Percentiles rank a stretch among this genome's conserved stretches.
Evolutionary conservation across 208 protist genomes (phyloP).

Genomic region (Acanthamoeba lenticulata): DNA sequence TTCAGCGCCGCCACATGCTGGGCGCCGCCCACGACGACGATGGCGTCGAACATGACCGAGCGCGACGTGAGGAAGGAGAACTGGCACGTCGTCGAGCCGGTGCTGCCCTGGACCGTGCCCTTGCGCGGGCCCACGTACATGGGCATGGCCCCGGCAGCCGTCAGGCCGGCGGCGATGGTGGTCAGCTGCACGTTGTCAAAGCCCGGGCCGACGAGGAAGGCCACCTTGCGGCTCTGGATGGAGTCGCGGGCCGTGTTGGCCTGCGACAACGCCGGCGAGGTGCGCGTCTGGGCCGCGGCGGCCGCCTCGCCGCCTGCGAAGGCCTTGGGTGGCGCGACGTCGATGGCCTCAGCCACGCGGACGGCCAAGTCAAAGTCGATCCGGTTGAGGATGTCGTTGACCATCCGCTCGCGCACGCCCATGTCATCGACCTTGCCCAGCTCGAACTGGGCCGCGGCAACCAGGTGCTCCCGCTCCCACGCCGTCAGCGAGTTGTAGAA

Average conservation of each 20-base stretch:
- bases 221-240: conserved; percentile 42
- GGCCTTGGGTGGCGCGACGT: conserved; percentile 30
- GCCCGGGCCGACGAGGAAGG: conserved; percentile 36
- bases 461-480: conserved; percentile 61
- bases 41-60: conserved; percentile 53
- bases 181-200: conserved; percentile 59
- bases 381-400: conserved; percentile 20
- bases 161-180: neutral
- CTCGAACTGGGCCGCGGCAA: conserved; percentile 50
- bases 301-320: too few species aligned
- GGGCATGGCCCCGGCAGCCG: conserved; percentile 47
- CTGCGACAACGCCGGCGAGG: neutral
- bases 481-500: conserved; percentile 63
- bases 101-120: conserved; percentile 38
- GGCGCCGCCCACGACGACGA: conserved; percentile 41
- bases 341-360: conserved; percentile 35
- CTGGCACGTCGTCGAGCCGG: conserved; percentile 35
- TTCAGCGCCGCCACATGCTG: neutral
- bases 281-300: neutral
- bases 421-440: conserved; percentile 51
- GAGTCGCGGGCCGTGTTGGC: conserved; percentile 15
- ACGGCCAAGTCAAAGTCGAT: conserved; percentile 46
- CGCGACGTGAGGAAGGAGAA: conserved; percentile 20
- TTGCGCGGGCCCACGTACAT: conserved; percentile 47
- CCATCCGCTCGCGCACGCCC: conserved; percentile 44